Conservation (phyloP, 176 grass and related monocot genomes). For the Poa annua region DNA sequence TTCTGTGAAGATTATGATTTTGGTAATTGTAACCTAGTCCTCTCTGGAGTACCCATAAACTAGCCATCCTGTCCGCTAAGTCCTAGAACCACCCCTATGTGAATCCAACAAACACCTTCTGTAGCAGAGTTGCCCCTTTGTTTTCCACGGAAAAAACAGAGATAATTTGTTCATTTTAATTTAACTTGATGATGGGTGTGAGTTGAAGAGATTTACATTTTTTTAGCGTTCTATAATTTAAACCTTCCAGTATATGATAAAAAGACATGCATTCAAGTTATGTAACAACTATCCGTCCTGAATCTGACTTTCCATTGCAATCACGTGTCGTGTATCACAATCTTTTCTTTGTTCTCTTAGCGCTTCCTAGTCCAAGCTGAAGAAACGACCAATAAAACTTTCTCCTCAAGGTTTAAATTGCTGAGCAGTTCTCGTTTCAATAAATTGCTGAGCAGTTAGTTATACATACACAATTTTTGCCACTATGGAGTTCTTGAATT, state of each 20-base stretch:
- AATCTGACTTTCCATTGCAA: neutral
- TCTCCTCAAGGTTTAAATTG: slow-evolving; percentile 5
- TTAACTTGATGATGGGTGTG: neutral
- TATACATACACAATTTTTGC: neutral
- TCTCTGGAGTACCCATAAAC: neutral
- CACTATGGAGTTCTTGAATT: neutral
- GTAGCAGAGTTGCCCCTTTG: neutral
- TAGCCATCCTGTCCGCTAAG: too few relatives aligned
- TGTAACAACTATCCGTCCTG: neutral
- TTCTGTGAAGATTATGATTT: neutral
- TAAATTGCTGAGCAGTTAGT: neutral
- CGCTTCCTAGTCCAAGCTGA: neutral
- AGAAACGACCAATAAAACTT: neutral
- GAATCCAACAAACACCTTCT: neutral
- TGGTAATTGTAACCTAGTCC: neutral
- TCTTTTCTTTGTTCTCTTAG: neutral
- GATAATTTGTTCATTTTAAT: neutral
- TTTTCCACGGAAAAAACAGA: slow-evolving; percentile 17
- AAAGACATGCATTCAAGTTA: neutral
- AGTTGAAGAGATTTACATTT: neutral
- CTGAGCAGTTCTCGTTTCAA: neutral
- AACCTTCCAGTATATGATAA: neutral
- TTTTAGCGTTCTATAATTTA: neutral
- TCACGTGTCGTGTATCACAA: neutral
- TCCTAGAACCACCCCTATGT: neutral